Evolutionary conservation across 1,139 yeast genomes (phyloP).

Genomic region (Hansenula anomala): DNA sequence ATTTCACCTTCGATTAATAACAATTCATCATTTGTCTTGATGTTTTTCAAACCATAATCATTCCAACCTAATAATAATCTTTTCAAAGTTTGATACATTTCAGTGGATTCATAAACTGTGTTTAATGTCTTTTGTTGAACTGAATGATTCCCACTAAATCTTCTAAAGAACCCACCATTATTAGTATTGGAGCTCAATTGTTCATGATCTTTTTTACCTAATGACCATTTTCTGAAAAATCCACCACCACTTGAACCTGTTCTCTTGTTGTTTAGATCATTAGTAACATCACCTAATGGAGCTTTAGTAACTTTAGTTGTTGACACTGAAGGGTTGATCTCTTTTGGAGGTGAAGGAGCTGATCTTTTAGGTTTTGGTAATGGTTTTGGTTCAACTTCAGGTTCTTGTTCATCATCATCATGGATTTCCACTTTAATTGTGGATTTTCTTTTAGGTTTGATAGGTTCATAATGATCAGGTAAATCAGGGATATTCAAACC

Average conservation of each 20-base stretch:
- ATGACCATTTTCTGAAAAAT: slow-evolving; percentile 61
- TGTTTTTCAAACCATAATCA: slow-evolving; percentile 60
- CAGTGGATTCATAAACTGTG: slow-evolving; percentile 31
- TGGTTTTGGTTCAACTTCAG: slow-evolving; percentile 7
- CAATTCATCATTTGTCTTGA: slow-evolving; percentile 41
- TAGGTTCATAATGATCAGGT: slow-evolving; percentile 15
- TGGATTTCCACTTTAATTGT: slow-evolving; percentile 4
- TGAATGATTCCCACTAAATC: slow-evolving; percentile 7
- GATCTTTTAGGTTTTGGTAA: slow-evolving; percentile 18
- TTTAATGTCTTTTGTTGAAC: slow-evolving; percentile 17
- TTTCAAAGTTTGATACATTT: slow-evolving; percentile 60
- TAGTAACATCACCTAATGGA: slow-evolving; percentile 18
- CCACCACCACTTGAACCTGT: slow-evolving; percentile 15
- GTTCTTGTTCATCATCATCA: slow-evolving; percentile 3
- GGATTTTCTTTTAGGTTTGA: slow-evolving; percentile 1
- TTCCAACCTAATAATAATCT: slow-evolving; percentile 66
- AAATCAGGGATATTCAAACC: slow-evolving; percentile 16
- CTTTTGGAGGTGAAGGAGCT: slow-evolving; percentile 31
- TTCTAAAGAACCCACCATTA: slow-evolving; percentile 12
- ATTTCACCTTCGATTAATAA: slow-evolving; percentile 54
- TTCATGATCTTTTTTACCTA: slow-evolving; percentile 25
- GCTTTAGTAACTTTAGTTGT: slow-evolving; percentile 14
- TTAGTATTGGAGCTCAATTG: too few relatives aligned
- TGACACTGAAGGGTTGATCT: slow-evolving; percentile 9
- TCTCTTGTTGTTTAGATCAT: slow-evolving; percentile 13